Percentiles rank a stretch among this genome's conserved stretches.
These are phyloP conservation scores for Heteromeles arbutifolia DNA, from an alignment of 306 rosid species.

Conservation along the genomic window DNA sequence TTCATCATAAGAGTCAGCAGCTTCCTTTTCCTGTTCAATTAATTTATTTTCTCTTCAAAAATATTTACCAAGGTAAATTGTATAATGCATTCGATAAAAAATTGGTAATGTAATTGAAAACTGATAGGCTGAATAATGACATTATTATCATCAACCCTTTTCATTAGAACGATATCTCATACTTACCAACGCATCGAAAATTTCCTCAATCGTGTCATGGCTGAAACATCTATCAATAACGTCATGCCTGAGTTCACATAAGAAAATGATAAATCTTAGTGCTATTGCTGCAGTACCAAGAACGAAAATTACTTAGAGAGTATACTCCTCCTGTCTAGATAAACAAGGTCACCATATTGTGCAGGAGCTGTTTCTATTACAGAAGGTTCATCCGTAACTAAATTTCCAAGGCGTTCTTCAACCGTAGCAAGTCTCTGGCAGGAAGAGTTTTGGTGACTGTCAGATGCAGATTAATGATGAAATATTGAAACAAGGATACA, in stretches of 20 bases:
- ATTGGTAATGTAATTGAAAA: not conserved
- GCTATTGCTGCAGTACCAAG: not conserved
- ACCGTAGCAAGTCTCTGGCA: conserved; percentile 63
- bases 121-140: not conserved
- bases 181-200: conserved; percentile 82
- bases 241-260: conserved; percentile 51
- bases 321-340: conserved; percentile 63
- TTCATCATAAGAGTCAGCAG: conserved; percentile 46
- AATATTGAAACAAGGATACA: not conserved
- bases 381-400: conserved; percentile 73
- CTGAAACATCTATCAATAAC: conserved; percentile 65
- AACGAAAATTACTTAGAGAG: conserved; percentile 60
- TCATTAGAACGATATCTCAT: not conserved
- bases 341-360: conserved; percentile 83
- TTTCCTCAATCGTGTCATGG: conserved; percentile 88
- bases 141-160: not conserved
- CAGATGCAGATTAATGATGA: conserved; percentile 7
- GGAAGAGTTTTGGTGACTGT: conserved; percentile 23
- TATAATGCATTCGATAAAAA: not conserved
- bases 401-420: conserved; percentile 84
- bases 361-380: conserved; percentile 74
- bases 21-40: conserved; percentile 70
- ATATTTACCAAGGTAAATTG: not conserved
- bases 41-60: not conserved
- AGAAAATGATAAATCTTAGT: not conserved